Percentiles rank a stretch among this genome's conserved stretches.
phyloP scores from a whole-genome alignment of 331 rosid species.

The Erythrophleum ivorense region DNA sequence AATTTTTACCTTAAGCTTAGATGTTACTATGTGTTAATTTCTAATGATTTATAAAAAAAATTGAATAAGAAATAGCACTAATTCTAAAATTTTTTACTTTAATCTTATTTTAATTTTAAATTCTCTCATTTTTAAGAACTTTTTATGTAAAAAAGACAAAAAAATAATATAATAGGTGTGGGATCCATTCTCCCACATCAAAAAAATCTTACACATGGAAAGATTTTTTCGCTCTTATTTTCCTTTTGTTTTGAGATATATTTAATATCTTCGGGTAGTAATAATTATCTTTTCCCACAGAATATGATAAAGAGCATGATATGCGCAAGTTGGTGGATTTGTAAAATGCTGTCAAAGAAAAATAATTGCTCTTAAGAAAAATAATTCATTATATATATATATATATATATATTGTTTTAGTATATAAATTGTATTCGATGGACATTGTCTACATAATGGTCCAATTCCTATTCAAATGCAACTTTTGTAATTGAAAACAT shows the following conservation, averaged over 20 bases:
- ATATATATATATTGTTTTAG: too few relatives aligned
- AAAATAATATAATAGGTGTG: too few relatives aligned
- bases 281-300: background rate
- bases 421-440: background rate
- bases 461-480: background rate
- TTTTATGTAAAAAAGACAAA: too few relatives aligned
- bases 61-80: too few relatives aligned
- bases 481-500: conserved; percentile 12
- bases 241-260: background rate
- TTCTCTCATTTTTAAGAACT: too few relatives aligned
- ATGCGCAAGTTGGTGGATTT: background rate
- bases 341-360: background rate
- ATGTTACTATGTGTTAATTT: background rate
- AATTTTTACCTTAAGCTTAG: background rate
- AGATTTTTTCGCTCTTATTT: background rate
- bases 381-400: too few relatives aligned
- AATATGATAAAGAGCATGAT: background rate
- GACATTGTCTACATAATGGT: background rate
- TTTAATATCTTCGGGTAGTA: background rate
- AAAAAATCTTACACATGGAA: too few relatives aligned
- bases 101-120: too few relatives aligned
- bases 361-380: too few relatives aligned
- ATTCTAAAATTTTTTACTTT: too few relatives aligned
- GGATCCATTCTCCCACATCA: too few relatives aligned
- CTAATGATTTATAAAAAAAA: too few relatives aligned